Conservation (phyloP, 2,329 filamentous ascomycete genomes). For the Fusarium phyllophilum region DNA sequence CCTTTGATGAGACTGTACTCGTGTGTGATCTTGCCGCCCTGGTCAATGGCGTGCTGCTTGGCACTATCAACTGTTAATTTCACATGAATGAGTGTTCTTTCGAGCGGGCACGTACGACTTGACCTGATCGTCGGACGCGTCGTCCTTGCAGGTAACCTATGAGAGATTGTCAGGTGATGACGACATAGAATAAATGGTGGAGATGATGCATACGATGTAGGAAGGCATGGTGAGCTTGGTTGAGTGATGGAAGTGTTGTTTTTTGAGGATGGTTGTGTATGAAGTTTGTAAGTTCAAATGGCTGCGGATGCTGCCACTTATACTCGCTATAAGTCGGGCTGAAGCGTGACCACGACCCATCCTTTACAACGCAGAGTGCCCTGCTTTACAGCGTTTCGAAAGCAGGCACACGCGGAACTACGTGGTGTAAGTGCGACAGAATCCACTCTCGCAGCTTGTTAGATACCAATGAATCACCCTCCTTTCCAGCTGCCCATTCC, state of each 20-base stretch:
- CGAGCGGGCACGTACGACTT: conserved; percentile 63
- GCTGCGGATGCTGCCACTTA: conserved; percentile 39
- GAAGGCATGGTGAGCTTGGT: conserved; percentile 59
- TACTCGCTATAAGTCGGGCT: conserved; percentile 33
- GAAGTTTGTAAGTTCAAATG: conserved; percentile 18
- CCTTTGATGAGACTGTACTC: conserved; percentile 91
- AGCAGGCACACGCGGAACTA: conserved; percentile 14
- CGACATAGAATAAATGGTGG: not conserved
- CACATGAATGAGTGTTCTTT: not conserved
- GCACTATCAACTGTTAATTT: conserved; percentile 61
- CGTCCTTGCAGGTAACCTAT: conserved; percentile 83
- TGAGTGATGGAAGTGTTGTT: conserved; percentile 24
- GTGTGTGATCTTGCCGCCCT: conserved; percentile 86
- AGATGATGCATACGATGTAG: conserved; percentile 61
- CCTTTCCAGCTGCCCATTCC: conserved; percentile 22
- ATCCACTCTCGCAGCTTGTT: conserved; percentile 14
- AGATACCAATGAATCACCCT: conserved; percentile 31
- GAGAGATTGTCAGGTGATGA: conserved; percentile 24
- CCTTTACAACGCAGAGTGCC: conserved; percentile 26
- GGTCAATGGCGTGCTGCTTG: conserved; percentile 77
- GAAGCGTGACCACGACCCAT: conserved; percentile 39
- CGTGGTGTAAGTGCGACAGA: conserved; percentile 26
- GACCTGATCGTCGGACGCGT: conserved; percentile 73
- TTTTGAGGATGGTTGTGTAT: conserved; percentile 24
- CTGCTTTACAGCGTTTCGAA: conserved; percentile 14